phyloP scores from a whole-genome alignment of 2,329 filamentous ascomycete species.

The Chaetomiaceae sp. region DNA sequence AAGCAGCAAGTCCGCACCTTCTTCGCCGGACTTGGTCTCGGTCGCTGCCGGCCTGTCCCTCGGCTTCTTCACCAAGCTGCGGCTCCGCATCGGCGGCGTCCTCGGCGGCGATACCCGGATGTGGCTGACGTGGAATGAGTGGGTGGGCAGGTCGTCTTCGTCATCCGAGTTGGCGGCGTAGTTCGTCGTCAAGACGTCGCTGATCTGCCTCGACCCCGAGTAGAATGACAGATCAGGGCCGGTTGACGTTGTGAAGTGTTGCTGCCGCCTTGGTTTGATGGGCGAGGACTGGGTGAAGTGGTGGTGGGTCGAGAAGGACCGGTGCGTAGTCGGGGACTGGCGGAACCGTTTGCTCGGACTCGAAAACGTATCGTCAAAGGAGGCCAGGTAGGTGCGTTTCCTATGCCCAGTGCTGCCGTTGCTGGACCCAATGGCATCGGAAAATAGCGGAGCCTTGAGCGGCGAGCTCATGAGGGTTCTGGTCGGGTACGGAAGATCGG shows the following conservation, averaged over 20 bases:
- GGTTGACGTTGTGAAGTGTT: constrained; percentile 67
- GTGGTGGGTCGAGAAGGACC: constrained; percentile 57
- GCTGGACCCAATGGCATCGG: constrained; percentile 71
- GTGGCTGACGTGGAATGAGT: constrained; percentile 63
- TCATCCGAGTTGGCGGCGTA: constrained; percentile 66
- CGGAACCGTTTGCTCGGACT: constrained; percentile 67
- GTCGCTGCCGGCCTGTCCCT: constrained; percentile 48
- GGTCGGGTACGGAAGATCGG: constrained; percentile 67
- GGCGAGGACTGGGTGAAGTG: constrained; percentile 82
- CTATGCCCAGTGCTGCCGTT: constrained; percentile 61
- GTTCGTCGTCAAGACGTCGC: constrained; percentile 57
- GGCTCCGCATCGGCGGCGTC: constrained; percentile 67
- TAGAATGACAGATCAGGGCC: constrained; percentile 76
- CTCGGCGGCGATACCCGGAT: constrained; percentile 76
- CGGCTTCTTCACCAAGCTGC: constrained; percentile 43
- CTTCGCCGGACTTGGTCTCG: constrained; percentile 57
- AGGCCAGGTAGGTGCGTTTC: constrained; percentile 58
- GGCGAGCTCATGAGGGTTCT: constrained; percentile 76
- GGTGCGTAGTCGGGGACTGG: constrained; percentile 55
- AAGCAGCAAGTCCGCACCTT: constrained; percentile 74
- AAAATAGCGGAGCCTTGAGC: constrained; percentile 77
- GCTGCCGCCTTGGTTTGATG: constrained; percentile 68
- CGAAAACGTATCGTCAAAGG: constrained; percentile 50
- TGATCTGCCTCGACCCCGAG: constrained; percentile 63
- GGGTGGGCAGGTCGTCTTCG: constrained; percentile 77